phyloP scores from a whole-genome alignment of 2,329 filamentous ascomycete genomes.

The Didymosphaeria variabile region DNA sequence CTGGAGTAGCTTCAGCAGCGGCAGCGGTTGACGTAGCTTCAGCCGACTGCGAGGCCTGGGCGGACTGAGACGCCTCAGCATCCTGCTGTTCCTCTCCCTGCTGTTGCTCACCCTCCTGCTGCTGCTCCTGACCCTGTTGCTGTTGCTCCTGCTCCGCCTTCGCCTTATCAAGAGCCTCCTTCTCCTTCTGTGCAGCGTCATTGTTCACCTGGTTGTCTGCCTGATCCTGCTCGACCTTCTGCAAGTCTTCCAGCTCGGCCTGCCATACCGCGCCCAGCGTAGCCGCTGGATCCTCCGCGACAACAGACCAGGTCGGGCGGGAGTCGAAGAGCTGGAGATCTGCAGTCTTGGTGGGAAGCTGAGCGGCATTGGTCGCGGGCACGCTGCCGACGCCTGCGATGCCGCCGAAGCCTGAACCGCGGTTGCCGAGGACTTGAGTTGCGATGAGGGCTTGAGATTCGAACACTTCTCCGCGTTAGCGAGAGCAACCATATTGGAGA shows the following conservation, averaged over 20 bases:
- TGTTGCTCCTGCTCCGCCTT: constrained; percentile 16
- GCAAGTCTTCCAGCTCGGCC: constrained; percentile 35
- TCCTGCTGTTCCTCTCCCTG: constrained; percentile 18
- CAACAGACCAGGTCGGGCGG: constrained; percentile 36
- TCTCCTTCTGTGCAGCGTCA: constrained; percentile 30
- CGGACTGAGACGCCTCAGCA: constrained; percentile 3
- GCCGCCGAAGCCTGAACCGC: constrained; percentile 22
- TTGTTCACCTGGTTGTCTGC: constrained; percentile 36
- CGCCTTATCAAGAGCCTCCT: constrained; percentile 26
- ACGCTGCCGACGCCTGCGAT: constrained; percentile 19
- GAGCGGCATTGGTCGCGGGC: constrained; percentile 7
- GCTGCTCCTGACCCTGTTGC: constrained; percentile 15
- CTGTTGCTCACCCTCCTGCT: constrained; percentile 16
- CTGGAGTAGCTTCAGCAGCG: constrained; percentile 7
- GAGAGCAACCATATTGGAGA: not conserved
- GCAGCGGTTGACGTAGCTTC: not conserved
- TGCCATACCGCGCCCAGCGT: constrained; percentile 39
- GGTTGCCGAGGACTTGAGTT: constrained; percentile 33
- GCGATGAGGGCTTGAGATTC: constrained; percentile 36
- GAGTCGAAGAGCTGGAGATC: constrained; percentile 39
- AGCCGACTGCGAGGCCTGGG: not conserved
- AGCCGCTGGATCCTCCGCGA: constrained; percentile 41
- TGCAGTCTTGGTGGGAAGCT: constrained; percentile 33
- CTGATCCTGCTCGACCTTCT: constrained; percentile 32
- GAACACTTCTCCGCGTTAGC: constrained; percentile 27